These are phyloP conservation scores for Arthonia radiata DNA, from an alignment of 495 filamentous ascomycete species.

Conservation along the genomic window DNA sequence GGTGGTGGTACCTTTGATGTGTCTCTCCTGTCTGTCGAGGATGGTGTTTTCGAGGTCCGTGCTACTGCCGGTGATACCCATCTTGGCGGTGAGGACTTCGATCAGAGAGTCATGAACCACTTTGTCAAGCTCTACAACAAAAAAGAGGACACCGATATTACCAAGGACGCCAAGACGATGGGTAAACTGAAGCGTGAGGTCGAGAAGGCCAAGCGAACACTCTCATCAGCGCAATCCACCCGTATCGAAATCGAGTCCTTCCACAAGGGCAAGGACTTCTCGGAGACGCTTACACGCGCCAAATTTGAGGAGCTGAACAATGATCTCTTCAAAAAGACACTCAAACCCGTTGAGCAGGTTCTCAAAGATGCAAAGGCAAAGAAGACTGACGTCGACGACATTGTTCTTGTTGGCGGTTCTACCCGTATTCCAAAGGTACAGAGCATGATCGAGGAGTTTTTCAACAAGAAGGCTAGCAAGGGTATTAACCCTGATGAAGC, in stretches of 20 bases:
- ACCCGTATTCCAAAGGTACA: slow-evolving; percentile 97
- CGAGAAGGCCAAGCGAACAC: slow-evolving; percentile 98
- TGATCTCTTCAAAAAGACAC: slow-evolving; percentile 95
- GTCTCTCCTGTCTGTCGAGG: slow-evolving; percentile 85
- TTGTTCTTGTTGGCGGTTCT: slow-evolving; percentile 77
- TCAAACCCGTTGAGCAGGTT: slow-evolving; percentile 97
- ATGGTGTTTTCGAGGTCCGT: slow-evolving; percentile 93
- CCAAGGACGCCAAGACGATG: slow-evolving; percentile 95
- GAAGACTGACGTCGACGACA: slow-evolving; percentile 68
- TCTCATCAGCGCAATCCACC: slow-evolving; percentile 95
- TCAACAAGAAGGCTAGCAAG: slow-evolving; percentile 94
- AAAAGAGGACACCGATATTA: slow-evolving; percentile 79
- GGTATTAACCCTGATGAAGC: slow-evolving; percentile 97
- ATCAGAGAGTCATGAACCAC: slow-evolving; percentile 93
- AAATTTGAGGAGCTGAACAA: slow-evolving; percentile 99
- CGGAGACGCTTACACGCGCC: slow-evolving; percentile 89
- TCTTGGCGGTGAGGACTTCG: slow-evolving; percentile 98
- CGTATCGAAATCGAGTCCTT: slow-evolving; percentile 97
- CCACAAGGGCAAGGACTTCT: slow-evolving; percentile 93
- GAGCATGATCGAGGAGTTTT: slow-evolving; percentile 85
- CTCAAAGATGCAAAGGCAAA: slow-evolving; percentile 79
- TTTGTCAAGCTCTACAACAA: slow-evolving; percentile 86
- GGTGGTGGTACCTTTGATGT: slow-evolving; percentile 99
- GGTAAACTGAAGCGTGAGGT: slow-evolving; percentile 99
- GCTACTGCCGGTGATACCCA: slow-evolving; percentile 98